These are phyloP conservation scores for Oehlia diaphana DNA, from an alignment of 192 early-diverging fungal species.

Conservation along the genomic window DNA sequence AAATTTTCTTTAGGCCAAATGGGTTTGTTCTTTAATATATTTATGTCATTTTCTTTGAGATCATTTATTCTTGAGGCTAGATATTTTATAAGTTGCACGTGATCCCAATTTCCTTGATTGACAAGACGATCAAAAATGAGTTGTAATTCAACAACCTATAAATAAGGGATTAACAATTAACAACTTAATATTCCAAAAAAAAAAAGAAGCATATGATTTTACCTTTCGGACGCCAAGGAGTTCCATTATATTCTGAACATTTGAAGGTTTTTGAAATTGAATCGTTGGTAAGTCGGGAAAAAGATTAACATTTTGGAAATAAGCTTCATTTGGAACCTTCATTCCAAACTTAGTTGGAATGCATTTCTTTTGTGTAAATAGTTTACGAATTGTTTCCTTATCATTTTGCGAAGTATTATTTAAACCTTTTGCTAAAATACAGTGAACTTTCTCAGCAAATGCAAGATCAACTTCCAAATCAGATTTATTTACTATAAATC, in stretches of 20 bases:
- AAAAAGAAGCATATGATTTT: neutral
- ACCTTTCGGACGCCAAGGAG: slow-evolving; percentile 77
- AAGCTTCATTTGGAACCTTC: slow-evolving; percentile 64
- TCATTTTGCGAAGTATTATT: slow-evolving; percentile 33
- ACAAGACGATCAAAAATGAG: slow-evolving; percentile 79
- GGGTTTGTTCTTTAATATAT: slow-evolving; percentile 57
- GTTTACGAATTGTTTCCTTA: slow-evolving; percentile 33
- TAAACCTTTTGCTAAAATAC: slow-evolving; percentile 54
- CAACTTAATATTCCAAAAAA: no score
- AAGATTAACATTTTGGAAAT: slow-evolving; percentile 77
- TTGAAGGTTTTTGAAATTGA: slow-evolving; percentile 43
- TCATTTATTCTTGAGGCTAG: slow-evolving; percentile 54
- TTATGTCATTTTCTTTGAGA: slow-evolving; percentile 60
- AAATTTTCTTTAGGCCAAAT: slow-evolving; percentile 69
- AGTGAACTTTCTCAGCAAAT: slow-evolving; percentile 71
- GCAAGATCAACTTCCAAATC: slow-evolving; percentile 36
- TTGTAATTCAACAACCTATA: slow-evolving; percentile 77
- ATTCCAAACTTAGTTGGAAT: slow-evolving; percentile 74
- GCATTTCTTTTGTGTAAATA: slow-evolving; percentile 52
- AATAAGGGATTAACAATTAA: neutral
- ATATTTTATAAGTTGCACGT: slow-evolving; percentile 81
- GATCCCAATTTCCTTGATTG: slow-evolving; percentile 78
- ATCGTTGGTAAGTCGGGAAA: slow-evolving; percentile 86
- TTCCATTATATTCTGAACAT: slow-evolving; percentile 58
- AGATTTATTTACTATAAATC: neutral